Evolutionary conservation across 1,284 basidiomycete species (phyloP).

Genomic region (Sparassis latifolia): DNA sequence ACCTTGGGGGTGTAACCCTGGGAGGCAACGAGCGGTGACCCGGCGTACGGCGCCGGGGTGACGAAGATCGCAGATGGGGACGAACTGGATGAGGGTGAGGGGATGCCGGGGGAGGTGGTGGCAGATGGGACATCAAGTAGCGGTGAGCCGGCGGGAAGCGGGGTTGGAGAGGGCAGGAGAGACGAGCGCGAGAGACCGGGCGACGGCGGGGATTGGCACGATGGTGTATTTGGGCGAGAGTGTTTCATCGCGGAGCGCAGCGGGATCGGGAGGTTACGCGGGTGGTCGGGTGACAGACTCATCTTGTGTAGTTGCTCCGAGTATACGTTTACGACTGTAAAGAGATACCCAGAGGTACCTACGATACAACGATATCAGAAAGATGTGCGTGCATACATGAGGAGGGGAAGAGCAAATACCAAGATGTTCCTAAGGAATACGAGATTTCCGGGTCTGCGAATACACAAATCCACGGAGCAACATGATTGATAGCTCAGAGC

Average conservation of each 20-base stretch:
- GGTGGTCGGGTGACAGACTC: slow-evolving; percentile 20
- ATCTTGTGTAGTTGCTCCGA: neutral
- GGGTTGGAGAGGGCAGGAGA: slow-evolving; percentile 6
- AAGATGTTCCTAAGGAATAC: no score
- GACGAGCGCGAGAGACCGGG: slow-evolving; percentile 13
- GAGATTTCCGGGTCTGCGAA: no score
- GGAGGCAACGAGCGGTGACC: slow-evolving; percentile 25
- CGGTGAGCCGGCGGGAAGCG: slow-evolving; percentile 2
- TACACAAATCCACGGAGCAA: no score
- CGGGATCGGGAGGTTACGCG: slow-evolving; percentile 20
- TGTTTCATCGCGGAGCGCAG: slow-evolving; percentile 50
- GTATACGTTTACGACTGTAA: no score
- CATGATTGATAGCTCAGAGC: no score
- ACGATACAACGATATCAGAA: no score
- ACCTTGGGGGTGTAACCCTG: slow-evolving; percentile 78
- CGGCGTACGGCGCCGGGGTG: slow-evolving; percentile 1
- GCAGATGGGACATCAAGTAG: slow-evolving; percentile 9
- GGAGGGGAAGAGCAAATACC: no score
- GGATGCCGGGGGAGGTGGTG: slow-evolving; percentile 5
- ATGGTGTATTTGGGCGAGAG: slow-evolving; percentile 21
- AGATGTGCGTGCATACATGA: no score
- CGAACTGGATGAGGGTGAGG: slow-evolving; percentile 4
- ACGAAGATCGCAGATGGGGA: slow-evolving; percentile 4
- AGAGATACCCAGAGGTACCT: no score
- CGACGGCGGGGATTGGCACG: slow-evolving; percentile 14